Evolutionary conservation across 2,329 filamentous ascomycete genomes (phyloP).

Genomic region (Diaporthe vexans): DNA sequence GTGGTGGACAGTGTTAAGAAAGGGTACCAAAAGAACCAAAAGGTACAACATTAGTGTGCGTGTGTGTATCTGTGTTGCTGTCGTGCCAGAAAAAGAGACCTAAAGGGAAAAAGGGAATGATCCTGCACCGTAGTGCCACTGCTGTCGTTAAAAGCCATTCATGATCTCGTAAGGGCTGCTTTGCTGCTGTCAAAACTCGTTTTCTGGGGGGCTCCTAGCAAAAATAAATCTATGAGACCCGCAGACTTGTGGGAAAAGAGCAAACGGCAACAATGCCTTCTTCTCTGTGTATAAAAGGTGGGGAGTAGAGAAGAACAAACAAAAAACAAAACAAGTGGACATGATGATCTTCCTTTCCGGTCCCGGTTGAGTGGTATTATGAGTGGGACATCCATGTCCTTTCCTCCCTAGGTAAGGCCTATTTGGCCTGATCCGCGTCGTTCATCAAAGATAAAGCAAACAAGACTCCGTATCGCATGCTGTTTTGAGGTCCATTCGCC

Average conservation of each 20-base stretch:
- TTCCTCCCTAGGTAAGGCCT: background rate
- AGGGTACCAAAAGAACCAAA: background rate
- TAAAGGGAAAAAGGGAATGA: background rate
- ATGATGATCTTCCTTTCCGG: background rate
- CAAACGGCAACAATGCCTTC: conserved; percentile 4
- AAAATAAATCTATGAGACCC: conserved; percentile 11
- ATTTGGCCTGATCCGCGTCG: conserved; percentile 6
- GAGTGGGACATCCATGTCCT: background rate
- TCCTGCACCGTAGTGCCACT: background rate
- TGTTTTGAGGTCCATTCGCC: conserved; percentile 24
- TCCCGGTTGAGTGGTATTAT: conserved; percentile 8
- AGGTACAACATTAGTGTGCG: background rate
- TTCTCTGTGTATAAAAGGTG: background rate
- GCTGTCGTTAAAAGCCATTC: conserved; percentile 1
- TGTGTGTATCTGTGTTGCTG: background rate
- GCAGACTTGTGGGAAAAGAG: background rate
- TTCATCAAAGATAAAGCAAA: conserved; percentile 1
- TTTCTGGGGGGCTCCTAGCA: conserved; percentile 11
- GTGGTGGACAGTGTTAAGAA: background rate
- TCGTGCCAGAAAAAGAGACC: background rate
- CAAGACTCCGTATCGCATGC: conserved; percentile 35
- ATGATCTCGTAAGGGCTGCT: conserved; percentile 11
- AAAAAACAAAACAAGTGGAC: background rate
- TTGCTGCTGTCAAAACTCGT: conserved; percentile 17
- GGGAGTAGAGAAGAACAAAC: background rate